Evolutionary conservation across 2,329 filamentous ascomycete genomes (phyloP), one percentile per base, ranked within the genome.

Genomic region (Hymenoscyphus infarciens): DNA sequence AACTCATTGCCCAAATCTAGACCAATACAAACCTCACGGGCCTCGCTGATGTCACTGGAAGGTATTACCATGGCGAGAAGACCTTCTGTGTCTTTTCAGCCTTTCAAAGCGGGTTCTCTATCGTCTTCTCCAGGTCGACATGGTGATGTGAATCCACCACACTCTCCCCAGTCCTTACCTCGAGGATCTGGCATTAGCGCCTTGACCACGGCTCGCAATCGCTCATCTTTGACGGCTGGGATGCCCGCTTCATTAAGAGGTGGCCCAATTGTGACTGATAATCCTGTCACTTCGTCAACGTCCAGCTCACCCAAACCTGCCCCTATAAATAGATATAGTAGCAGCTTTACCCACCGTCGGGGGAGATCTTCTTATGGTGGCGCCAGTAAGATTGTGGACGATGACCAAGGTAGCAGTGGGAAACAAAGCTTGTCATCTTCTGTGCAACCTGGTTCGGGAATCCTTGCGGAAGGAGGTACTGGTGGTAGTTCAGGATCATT

Each of bases 51-150:
- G 57, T 77, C 76, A 15, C 76, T 79, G 49, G 85, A 90, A 53
- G 80, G 78, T 25, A 71, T 73, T 15, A 72, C 76, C 25, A 78
- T 83, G 56, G 82, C 82, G 60, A 84, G 92, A 69, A 86, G 92
- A 60, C 88, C 90, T 6, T 97, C 92, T 0, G 85, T 97, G 25
- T 96, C 91, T 0, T 97, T 97, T 71, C 91, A 96, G 70, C 93
- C 94, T 0, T 99, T 99, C 80, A 99, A 99, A 76, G 91, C 93
- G 15, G 94, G 94, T 11, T 96, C 94, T 1, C 80, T 98, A n/a
- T 96, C 93, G 1, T 92, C 90, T 3, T 97, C 93, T 4, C 94
- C 93, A 0, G 74, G 81, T n/a, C 78, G 70, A 57, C 60, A 61
- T 5, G 69, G 65, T 15, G 71, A 73, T 33, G 68, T 69, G 62